phyloP scores from a whole-genome alignment of 495 filamentous ascomycete genomes.

The Neurospora pannonica region DNA sequence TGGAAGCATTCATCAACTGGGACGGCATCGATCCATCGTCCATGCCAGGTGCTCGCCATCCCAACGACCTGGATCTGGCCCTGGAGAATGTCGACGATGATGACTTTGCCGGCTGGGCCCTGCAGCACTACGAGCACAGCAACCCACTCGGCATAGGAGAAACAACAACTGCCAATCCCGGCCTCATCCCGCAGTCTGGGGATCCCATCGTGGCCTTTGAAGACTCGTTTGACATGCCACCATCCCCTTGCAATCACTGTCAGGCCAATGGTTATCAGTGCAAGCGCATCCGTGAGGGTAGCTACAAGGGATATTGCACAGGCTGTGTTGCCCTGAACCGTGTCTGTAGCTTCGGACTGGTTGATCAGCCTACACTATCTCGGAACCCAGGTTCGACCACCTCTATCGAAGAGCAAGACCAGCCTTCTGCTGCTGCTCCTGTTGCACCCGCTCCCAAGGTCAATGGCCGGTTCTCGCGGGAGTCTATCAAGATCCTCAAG shows the following conservation, averaged over 20 bases:
- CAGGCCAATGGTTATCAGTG: slow-evolving; percentile 59
- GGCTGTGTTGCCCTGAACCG: slow-evolving; percentile 69
- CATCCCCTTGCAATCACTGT: slow-evolving; percentile 62
- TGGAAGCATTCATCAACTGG: slow-evolving; percentile 41
- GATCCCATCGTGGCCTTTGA: slow-evolving; percentile 14
- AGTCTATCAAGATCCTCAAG: slow-evolving; percentile 65
- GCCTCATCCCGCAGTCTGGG: not conserved
- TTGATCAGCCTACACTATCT: not conserved
- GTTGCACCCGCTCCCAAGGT: slow-evolving; percentile 32
- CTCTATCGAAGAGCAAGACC: slow-evolving; percentile 25
- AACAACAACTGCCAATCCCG: not conserved
- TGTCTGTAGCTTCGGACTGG: slow-evolving; percentile 55
- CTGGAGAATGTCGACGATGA: slow-evolving; percentile 37
- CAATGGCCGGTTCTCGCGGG: slow-evolving; percentile 59
- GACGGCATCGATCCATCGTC: slow-evolving; percentile 26
- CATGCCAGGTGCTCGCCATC: slow-evolving; percentile 15
- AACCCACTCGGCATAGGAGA: slow-evolving; percentile 10
- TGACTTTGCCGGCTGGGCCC: slow-evolving; percentile 41
- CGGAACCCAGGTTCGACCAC: slow-evolving; percentile 18
- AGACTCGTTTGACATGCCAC: slow-evolving; percentile 29
- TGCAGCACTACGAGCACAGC: slow-evolving; percentile 36
- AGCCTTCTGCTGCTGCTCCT: slow-evolving; percentile 34
- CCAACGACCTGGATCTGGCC: slow-evolving; percentile 31
- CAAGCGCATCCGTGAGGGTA: slow-evolving; percentile 61
- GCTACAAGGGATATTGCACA: slow-evolving; percentile 60